phyloP scores from a whole-genome alignment of 306 rosid species.

The Pachyrhizus erosus region DNA sequence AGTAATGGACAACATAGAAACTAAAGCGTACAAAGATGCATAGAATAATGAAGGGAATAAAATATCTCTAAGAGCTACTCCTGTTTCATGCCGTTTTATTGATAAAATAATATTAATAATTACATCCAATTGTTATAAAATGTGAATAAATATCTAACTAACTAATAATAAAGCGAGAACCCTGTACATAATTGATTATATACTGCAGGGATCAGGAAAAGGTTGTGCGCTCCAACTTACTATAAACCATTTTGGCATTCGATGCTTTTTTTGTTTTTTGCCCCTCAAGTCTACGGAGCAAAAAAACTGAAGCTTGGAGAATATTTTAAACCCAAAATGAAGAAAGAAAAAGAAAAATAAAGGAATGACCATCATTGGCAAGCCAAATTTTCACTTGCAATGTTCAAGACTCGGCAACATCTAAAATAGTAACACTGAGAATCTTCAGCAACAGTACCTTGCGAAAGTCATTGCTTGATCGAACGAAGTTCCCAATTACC shows the following conservation, averaged over 20 bases:
- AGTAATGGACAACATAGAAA: background rate
- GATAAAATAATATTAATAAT: constrained; percentile 26
- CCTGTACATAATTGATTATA: constrained; percentile 48
- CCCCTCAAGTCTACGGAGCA: constrained; percentile 31
- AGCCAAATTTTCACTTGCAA: constrained; percentile 37
- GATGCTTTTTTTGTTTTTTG: constrained; percentile 27
- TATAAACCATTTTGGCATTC: constrained; percentile 33
- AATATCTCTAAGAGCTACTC: background rate
- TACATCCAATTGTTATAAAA: constrained; percentile 49
- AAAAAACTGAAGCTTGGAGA: constrained; percentile 35
- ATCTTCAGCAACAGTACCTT: constrained; percentile 37
- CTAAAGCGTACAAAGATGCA: constrained; percentile 3
- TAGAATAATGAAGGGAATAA: background rate
- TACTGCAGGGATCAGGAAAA: constrained; percentile 15
- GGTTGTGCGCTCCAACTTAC: constrained; percentile 17
- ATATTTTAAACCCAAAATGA: constrained; percentile 31
- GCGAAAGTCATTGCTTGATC: constrained; percentile 63
- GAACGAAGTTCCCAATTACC: constrained; percentile 95
- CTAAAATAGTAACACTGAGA: constrained; percentile 39
- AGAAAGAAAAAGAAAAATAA: background rate
- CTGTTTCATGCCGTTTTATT: constrained; percentile 33
- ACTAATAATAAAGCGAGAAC: constrained; percentile 26
- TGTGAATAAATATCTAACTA: constrained; percentile 49
- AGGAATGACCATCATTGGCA: constrained; percentile 31
- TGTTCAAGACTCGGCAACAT: constrained; percentile 40